These are phyloP conservation scores for Mucor indicus DNA, from an alignment of 371 early-diverging fungal species.

Conservation along the genomic window DNA sequence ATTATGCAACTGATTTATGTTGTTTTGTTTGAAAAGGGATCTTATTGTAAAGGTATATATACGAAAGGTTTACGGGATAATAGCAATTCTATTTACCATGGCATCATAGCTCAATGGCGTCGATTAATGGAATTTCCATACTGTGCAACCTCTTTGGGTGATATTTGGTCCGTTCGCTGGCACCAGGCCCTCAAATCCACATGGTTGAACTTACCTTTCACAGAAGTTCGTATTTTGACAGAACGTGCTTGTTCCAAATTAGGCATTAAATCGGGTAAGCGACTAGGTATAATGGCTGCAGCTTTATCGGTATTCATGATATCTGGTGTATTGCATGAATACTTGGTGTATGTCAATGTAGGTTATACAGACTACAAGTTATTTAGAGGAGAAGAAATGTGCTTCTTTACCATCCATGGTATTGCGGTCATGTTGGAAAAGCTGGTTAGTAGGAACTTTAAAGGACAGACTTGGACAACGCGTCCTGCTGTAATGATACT, in stretches of 20 bases:
- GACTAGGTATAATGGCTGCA: conserved; percentile 7
- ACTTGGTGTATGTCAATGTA: conserved; percentile 8
- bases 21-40: conserved; percentile 4
- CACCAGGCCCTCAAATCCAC: conserved; percentile 10
- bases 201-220: conserved; percentile 9
- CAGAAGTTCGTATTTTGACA: conserved; percentile 2
- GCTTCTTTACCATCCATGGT: conserved; percentile 12
- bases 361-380: conserved; percentile 1
- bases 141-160: conserved; percentile 7
- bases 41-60: conserved; percentile 8
- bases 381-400: conserved; percentile 7
- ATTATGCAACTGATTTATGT: conserved; percentile 7
- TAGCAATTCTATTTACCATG: background rate
- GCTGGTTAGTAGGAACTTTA: conserved; percentile 1
- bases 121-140: conserved; percentile 5
- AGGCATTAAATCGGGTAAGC: background rate
- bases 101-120: conserved; percentile 16
- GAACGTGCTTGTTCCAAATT: conserved; percentile 5
- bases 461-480: conserved; percentile 2
- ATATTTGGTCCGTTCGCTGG: conserved; percentile 12
- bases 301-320: conserved; percentile 10
- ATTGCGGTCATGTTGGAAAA: conserved; percentile 11
- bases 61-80: too few species aligned
- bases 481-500: background rate
- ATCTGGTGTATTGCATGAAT: conserved; percentile 9